Conservation (phyloP, 2,329 filamentous ascomycete species). For the Ascochyta clinopodiicola region DNA sequence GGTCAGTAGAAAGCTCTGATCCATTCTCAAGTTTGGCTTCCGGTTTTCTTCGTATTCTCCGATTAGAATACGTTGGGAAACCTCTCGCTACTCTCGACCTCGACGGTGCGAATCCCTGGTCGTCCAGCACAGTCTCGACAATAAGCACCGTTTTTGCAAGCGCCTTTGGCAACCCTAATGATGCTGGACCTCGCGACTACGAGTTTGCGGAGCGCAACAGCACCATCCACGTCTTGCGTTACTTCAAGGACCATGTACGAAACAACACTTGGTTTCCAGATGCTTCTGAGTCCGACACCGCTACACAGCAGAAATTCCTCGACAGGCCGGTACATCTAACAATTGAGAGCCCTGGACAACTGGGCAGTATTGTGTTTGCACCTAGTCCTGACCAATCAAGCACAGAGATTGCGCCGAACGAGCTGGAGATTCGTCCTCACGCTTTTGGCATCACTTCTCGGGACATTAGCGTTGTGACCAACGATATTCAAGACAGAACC, state of each 20-base stretch:
- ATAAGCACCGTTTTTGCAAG: slow-evolving; percentile 3
- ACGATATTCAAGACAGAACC: slow-evolving; percentile 1
- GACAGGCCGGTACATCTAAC: background rate
- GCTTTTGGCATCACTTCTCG: slow-evolving; percentile 7
- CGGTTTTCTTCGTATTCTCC: slow-evolving; percentile 3
- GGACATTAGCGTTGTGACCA: background rate
- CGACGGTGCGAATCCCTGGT: background rate
- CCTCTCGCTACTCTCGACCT: slow-evolving; percentile 1
- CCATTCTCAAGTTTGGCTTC: slow-evolving; percentile 1
- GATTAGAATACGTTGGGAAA: slow-evolving; percentile 2
- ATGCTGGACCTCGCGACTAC: background rate
- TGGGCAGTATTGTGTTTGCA: background rate
- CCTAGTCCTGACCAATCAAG: background rate
- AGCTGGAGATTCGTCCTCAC: slow-evolving; percentile 1
- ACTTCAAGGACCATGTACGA: slow-evolving; percentile 3
- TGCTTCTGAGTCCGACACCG: background rate
- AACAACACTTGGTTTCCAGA: background rate
- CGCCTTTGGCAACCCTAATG: background rate
- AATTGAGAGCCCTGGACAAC: background rate
- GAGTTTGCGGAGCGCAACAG: slow-evolving; percentile 3
- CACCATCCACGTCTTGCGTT: background rate
- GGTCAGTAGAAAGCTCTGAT: slow-evolving; percentile 1
- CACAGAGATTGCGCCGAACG: background rate
- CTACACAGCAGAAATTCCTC: background rate
- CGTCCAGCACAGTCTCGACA: background rate